A percentile compares a stretch with the other conserved stretches of the same genome.
Evolutionary conservation across 257 asterid genomes (phyloP).

Genomic region (Solanum sparsipilum): DNA sequence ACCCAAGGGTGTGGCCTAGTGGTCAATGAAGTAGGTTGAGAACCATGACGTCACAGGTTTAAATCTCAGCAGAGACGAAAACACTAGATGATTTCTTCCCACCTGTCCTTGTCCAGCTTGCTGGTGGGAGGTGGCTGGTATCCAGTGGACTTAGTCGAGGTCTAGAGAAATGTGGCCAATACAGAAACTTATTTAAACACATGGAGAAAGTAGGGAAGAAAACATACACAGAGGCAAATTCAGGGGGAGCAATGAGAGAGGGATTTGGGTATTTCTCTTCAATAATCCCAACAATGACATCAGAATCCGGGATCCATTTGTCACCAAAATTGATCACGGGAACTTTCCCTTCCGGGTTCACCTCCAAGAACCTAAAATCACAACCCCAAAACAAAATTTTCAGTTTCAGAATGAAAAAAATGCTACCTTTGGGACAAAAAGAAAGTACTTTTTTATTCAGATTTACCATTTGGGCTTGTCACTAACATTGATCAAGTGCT

Average conservation of each 20-base stretch:
- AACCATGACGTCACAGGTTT: neutral
- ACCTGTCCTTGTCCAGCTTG: neutral
- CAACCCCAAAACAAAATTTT: neutral
- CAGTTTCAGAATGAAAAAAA: neutral
- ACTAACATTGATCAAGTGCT: conserved; percentile 34
- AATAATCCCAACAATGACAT: conserved; percentile 55
- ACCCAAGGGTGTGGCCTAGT: neutral
- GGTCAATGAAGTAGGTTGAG: neutral
- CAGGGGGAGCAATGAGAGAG: conserved; percentile 49
- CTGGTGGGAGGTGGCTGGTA: neutral
- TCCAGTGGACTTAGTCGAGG: neutral
- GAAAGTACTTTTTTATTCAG: neutral
- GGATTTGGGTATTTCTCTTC: conserved; percentile 76
- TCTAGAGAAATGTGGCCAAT: neutral
- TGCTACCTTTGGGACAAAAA: neutral
- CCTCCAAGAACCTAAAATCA: conserved; percentile 52
- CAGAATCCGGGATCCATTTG: conserved; percentile 74
- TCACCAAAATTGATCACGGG: conserved; percentile 65
- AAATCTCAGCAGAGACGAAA: neutral
- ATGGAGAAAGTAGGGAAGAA: neutral
- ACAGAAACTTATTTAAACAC: neutral
- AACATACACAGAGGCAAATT: conserved; percentile 55
- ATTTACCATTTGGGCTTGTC: conserved; percentile 65
- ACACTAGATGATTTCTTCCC: neutral
- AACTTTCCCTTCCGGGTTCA: conserved; percentile 71